phyloP scores from a whole-genome alignment of 371 early-diverging fungal genomes.

The Rhizopus microsporus region DNA sequence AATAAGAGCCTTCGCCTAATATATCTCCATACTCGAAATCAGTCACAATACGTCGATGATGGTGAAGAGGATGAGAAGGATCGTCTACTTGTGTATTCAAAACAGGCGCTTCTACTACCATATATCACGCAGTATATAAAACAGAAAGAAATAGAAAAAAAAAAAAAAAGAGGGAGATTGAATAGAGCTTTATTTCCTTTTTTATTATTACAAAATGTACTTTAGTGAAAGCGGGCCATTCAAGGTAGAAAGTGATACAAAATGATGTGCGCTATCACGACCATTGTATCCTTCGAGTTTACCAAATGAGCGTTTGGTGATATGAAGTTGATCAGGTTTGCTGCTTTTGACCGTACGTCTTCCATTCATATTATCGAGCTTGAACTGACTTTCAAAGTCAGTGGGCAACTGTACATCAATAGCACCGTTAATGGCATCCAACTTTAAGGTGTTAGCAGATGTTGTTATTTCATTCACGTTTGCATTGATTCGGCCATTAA shows the following conservation, averaged over 20 bases:
- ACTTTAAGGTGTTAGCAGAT: neutral
- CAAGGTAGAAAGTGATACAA: neutral
- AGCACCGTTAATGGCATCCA: constrained; percentile 6
- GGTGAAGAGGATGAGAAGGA: constrained; percentile 44
- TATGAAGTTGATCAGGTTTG: constrained; percentile 9
- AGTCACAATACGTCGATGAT: constrained; percentile 39
- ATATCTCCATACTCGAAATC: constrained; percentile 87
- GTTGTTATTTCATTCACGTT: constrained; percentile 6
- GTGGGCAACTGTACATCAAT: constrained; percentile 8
- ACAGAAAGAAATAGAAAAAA: neutral
- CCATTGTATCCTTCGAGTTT: constrained; percentile 11
- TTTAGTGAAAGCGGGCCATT: neutral
- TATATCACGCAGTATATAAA: neutral
- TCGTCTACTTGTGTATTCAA: constrained; percentile 40
- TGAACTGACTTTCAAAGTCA: constrained; percentile 9
- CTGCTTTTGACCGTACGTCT: constrained; percentile 5
- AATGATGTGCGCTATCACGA: neutral
- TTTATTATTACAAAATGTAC: neutral
- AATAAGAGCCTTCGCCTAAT: constrained; percentile 95
- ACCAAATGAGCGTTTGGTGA: neutral
- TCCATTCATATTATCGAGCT: constrained; percentile 3
- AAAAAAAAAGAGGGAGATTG: neutral
- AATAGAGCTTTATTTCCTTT: neutral
- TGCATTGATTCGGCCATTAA: neutral
- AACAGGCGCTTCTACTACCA: constrained; percentile 3